Conservation (phyloP, 805 yeast species). For the Wickerhamomyces canadensis region DNA sequence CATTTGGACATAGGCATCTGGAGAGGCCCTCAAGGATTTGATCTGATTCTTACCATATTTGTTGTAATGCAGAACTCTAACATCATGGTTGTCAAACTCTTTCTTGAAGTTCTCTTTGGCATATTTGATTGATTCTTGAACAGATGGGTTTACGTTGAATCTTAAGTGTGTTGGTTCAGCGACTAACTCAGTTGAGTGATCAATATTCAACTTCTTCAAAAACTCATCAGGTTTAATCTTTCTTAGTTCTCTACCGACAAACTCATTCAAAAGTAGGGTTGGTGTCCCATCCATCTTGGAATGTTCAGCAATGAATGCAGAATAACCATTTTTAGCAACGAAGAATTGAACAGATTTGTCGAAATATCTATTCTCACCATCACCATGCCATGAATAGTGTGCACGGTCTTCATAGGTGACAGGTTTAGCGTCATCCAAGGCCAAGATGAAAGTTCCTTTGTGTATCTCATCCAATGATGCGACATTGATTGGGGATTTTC, state of each 20-base stretch:
- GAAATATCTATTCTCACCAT: constrained; percentile 83
- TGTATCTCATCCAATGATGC: constrained; percentile 62
- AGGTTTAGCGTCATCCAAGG: constrained; percentile 72
- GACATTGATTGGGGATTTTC: constrained; percentile 54
- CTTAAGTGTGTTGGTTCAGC: constrained; percentile 29
- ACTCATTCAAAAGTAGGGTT: constrained; percentile 81
- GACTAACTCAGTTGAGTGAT: constrained; percentile 1
- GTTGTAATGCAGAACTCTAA: constrained; percentile 72
- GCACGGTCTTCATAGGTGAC: constrained; percentile 79
- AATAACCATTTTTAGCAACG: constrained; percentile 73
- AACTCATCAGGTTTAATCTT: constrained; percentile 36
- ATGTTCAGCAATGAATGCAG: constrained; percentile 95
- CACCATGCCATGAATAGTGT: constrained; percentile 90
- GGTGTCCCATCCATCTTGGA: constrained; percentile 98
- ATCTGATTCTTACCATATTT: constrained; percentile 85
- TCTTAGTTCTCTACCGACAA: constrained; percentile 50
- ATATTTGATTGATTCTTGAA: constrained; percentile 42
- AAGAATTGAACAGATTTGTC: constrained; percentile 90
- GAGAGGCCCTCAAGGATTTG: constrained; percentile 79
- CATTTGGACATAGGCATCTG: constrained; percentile 92
- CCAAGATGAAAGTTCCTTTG: constrained; percentile 72
- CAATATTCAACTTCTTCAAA: constrained; percentile 13
- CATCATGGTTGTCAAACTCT: constrained; percentile 57
- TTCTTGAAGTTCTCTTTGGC: constrained; percentile 55
- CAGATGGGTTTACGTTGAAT: constrained; percentile 54